phyloP scores from a whole-genome alignment of 306 rosid species.

The Cajanus cajan region DNA sequence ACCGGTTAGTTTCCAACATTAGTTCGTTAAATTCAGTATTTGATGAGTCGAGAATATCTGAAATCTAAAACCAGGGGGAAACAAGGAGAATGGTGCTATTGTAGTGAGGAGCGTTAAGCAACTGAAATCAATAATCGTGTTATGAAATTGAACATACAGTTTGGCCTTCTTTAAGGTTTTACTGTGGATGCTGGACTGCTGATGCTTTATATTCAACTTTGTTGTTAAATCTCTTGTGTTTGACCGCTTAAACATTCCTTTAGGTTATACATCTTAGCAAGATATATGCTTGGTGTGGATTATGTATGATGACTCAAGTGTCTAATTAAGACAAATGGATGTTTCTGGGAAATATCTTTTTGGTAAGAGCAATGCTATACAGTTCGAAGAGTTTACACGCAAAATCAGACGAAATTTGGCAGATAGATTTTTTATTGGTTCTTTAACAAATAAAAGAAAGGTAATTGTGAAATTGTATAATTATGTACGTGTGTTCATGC shows the following conservation, averaged over 20 bases:
- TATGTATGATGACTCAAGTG: neutral
- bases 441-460: neutral
- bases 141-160: neutral
- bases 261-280: neutral
- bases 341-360: neutral
- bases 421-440: neutral
- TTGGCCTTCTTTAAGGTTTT: constrained; percentile 3
- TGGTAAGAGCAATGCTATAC: neutral
- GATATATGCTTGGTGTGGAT: constrained; percentile 11
- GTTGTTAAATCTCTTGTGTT: neutral
- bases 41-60: constrained; percentile 7
- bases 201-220: neutral
- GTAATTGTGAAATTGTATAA: neutral
- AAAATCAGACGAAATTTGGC: neutral
- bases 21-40: neutral
- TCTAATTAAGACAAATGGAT: neutral
- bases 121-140: neutral
- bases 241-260: neutral
- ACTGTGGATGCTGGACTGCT: neutral
- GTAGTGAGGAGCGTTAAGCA: constrained; percentile 8
- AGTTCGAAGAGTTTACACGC: neutral
- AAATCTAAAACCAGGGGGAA: neutral
- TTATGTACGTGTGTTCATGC: neutral
- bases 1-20: neutral
- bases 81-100: neutral